phyloP scores from a whole-genome alignment of 2,329 filamentous ascomycete genomes.

The Emydomyces testavorans region DNA sequence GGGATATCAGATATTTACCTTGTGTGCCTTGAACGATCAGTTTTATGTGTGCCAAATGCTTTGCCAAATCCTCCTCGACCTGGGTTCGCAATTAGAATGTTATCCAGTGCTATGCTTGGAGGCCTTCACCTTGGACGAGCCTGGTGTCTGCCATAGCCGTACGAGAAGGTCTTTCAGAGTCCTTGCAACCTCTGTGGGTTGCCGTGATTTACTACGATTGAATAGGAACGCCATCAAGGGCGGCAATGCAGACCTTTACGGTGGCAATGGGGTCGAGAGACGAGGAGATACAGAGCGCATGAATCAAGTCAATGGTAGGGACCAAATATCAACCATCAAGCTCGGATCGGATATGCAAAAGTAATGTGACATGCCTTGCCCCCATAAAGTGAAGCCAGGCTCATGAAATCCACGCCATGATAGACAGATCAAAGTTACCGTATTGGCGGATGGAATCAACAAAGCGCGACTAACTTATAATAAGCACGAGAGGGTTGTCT shows the following conservation, averaged over 20 bases:
- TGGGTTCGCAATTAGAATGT: conserved; percentile 29
- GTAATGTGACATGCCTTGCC: background rate
- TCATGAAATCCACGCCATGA: background rate
- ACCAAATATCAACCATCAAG: background rate
- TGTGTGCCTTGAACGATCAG: conserved; percentile 83
- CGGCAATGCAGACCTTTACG: background rate
- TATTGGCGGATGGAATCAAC: background rate
- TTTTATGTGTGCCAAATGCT: conserved; percentile 83
- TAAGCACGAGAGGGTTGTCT: background rate
- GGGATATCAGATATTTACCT: conserved; percentile 45
- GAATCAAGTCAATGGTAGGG: background rate
- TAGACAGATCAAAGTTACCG: background rate
- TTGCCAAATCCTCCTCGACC: conserved; percentile 75
- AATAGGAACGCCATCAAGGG: conserved; percentile 58
- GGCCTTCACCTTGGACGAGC: conserved; percentile 43
- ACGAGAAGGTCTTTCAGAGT: conserved; percentile 52
- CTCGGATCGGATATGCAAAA: background rate
- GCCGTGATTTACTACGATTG: conserved; percentile 49
- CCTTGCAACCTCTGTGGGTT: conserved; percentile 50
- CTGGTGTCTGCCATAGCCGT: conserved; percentile 49
- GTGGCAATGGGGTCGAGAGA: background rate
- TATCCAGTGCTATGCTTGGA: background rate
- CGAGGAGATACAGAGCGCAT: background rate
- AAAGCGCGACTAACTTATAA: conserved; percentile 5
- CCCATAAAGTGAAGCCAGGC: background rate